Evolutionary conservation across 1,284 basidiomycete species (phyloP).

Genomic region (Apiotrichum laibachii): DNA sequence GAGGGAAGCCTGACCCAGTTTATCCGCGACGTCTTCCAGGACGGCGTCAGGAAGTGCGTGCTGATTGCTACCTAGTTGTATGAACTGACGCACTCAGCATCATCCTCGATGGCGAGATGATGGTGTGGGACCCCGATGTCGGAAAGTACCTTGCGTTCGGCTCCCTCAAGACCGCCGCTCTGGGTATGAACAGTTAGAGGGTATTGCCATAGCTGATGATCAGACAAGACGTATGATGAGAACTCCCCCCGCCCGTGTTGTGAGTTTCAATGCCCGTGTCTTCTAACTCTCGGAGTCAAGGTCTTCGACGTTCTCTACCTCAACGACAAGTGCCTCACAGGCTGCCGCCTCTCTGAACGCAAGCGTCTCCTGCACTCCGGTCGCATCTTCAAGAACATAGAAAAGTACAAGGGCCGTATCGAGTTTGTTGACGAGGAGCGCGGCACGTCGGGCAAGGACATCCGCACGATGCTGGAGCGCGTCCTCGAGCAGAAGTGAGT

Average conservation of each 20-base stretch:
- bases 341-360: slow-evolving; percentile 48
- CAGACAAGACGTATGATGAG: slow-evolving; percentile 68
- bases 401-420: slow-evolving; percentile 64
- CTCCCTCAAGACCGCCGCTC: slow-evolving; percentile 81
- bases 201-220: slow-evolving; percentile 5
- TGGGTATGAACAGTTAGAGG: slow-evolving; percentile 56
- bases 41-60: slow-evolving; percentile 72
- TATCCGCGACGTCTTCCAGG: slow-evolving; percentile 70
- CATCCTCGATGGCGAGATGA: slow-evolving; percentile 93
- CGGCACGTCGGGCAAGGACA: slow-evolving; percentile 74
- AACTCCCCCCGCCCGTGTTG: slow-evolving; percentile 80
- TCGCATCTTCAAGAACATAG: slow-evolving; percentile 42
- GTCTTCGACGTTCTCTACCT: slow-evolving; percentile 88
- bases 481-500: slow-evolving; percentile 64
- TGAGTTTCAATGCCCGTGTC: slow-evolving; percentile 51
- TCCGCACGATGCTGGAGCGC: slow-evolving; percentile 71
- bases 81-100: slow-evolving; percentile 58
- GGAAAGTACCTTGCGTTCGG: slow-evolving; percentile 86
- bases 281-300: slow-evolving; percentile 63
- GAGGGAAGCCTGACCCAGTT: slow-evolving; percentile 80
- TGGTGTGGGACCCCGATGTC: slow-evolving; percentile 88
- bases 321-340: slow-evolving; percentile 56
- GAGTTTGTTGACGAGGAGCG: slow-evolving; percentile 70
- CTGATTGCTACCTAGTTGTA: neutral
- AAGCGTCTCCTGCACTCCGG: slow-evolving; percentile 45